phyloP scores from a whole-genome alignment of 176 grass and related monocot genomes.

The Rhipidocladum racemiflorum region DNA sequence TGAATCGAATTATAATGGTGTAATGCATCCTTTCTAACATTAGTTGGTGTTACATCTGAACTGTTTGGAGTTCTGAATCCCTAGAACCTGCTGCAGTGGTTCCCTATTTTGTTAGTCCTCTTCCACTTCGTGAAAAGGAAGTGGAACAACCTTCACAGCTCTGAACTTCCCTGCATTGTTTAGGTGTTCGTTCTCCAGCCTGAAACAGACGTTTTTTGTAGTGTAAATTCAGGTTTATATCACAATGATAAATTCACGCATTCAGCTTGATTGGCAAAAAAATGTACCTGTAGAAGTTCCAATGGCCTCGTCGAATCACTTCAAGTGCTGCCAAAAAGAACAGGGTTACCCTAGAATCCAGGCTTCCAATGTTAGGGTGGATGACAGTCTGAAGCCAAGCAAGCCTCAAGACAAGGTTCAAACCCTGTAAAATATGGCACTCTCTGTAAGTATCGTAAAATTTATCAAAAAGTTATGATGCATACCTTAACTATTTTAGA shows the following conservation, averaged over 20 bases:
- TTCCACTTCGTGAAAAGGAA: constrained; percentile 76
- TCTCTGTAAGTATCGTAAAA: constrained; percentile 36
- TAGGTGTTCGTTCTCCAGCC: constrained; percentile 70
- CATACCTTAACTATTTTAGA: constrained; percentile 13
- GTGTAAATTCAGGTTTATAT: constrained; percentile 16
- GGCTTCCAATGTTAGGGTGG: constrained; percentile 79
- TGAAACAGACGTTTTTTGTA: constrained; percentile 23
- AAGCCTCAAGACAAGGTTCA: constrained; percentile 89
- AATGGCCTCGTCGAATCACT: constrained; percentile 89
- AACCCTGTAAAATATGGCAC: constrained; percentile 53
- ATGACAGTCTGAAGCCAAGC: constrained; percentile 98
- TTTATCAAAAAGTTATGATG: constrained; percentile 2
- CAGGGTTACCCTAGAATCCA: constrained; percentile 85
- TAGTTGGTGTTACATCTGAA: constrained; percentile 54
- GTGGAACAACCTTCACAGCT: constrained; percentile 66
- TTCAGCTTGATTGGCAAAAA: constrained; percentile 5
- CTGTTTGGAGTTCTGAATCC: constrained; percentile 35
- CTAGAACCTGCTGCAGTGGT: constrained; percentile 17
- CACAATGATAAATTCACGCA: constrained; percentile 13
- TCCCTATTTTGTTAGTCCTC: constrained; percentile 36
- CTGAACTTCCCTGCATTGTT: constrained; percentile 75
- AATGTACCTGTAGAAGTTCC: constrained; percentile 92
- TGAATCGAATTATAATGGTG: constrained; percentile 33
- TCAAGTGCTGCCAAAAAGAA: constrained; percentile 94
- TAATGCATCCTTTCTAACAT: constrained; percentile 42